Evolutionary conservation across 371 early-diverging fungal species (phyloP).

Genomic region (Entomophthora muscae): DNA sequence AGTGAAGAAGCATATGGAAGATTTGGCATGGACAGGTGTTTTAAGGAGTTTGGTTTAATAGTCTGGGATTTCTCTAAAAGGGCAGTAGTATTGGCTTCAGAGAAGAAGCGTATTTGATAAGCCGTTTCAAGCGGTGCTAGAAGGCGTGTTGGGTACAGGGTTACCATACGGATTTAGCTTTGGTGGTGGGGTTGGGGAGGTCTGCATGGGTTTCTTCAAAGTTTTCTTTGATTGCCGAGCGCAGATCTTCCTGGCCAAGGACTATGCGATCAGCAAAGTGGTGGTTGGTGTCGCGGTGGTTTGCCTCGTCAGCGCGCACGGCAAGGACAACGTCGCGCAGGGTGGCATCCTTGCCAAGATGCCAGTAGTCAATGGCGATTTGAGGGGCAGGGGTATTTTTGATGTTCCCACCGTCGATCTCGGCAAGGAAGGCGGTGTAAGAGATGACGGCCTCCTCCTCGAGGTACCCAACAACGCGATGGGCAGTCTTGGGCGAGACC

Average conservation of each 20-base stretch:
- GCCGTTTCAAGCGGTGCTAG: no score
- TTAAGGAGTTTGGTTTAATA: no score
- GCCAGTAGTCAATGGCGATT: constrained; percentile 86
- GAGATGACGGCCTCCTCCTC: constrained; percentile 90
- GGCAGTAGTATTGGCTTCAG: no score
- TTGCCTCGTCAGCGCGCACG: constrained; percentile 88
- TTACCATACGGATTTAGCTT: background rate
- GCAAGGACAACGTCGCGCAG: constrained; percentile 86
- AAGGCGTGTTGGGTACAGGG: no score
- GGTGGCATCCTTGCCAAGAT: constrained; percentile 58
- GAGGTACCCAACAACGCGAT: constrained; percentile 57
- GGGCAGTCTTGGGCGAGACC: constrained; percentile 61
- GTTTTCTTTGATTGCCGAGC: background rate
- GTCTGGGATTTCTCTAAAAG: no score
- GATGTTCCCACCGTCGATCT: constrained; percentile 63
- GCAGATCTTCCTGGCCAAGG: constrained; percentile 2
- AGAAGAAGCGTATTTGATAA: no score
- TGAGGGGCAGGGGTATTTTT: constrained; percentile 44
- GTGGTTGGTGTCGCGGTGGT: constrained; percentile 93
- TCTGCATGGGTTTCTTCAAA: background rate
- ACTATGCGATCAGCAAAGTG: constrained; percentile 47
- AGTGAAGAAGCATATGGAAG: no score
- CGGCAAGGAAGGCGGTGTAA: constrained; percentile 78
- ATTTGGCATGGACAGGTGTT: no score
- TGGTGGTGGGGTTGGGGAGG: background rate